Conservation (phyloP, 805 yeast genomes). For the Clavispora santaluciae region DNA sequence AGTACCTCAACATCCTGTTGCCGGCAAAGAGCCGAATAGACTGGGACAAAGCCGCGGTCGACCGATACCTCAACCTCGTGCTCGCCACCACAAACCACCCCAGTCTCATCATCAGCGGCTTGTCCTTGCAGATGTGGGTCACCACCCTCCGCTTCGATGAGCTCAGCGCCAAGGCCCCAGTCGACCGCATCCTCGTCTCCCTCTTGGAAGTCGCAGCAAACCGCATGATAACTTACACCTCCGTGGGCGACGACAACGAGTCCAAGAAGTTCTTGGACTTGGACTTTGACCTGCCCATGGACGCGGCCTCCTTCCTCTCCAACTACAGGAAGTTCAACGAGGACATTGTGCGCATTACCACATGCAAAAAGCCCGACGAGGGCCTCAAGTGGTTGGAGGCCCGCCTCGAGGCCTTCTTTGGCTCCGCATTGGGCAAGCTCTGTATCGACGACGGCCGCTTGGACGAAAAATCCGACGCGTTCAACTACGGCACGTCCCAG, state of each 20-base stretch:
- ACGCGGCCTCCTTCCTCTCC: slow-evolving; percentile 66
- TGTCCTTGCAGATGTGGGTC: slow-evolving; percentile 93
- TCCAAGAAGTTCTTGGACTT: slow-evolving; percentile 67
- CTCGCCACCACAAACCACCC: slow-evolving; percentile 78
- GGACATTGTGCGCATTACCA: slow-evolving; percentile 82
- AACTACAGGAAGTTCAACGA: slow-evolving; percentile 82
- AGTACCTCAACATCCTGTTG: slow-evolving; percentile 54
- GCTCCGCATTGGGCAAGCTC: slow-evolving; percentile 60
- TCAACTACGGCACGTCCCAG: slow-evolving; percentile 72
- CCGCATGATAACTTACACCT: slow-evolving; percentile 68
- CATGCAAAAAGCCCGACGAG: slow-evolving; percentile 80
- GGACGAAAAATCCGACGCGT: slow-evolving; percentile 60
- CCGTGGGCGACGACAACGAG: slow-evolving; percentile 58
- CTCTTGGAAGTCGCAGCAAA: slow-evolving; percentile 73
- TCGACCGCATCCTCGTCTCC: slow-evolving; percentile 55
- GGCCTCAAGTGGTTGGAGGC: slow-evolving; percentile 79
- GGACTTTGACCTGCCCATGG: slow-evolving; percentile 87
- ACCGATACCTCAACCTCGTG: slow-evolving; percentile 67
- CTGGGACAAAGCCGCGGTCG: slow-evolving; percentile 56
- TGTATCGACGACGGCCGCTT: slow-evolving; percentile 54
- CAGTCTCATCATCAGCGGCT: slow-evolving; percentile 83
- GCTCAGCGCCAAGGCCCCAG: slow-evolving; percentile 52
- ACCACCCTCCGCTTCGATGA: slow-evolving; percentile 79
- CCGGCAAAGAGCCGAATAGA: slow-evolving; percentile 36
- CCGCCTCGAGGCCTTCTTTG: slow-evolving; percentile 67